Base-by-base conservation (phyloP, 305 asterid species). In the Solanum aculeatissimum region DNA sequence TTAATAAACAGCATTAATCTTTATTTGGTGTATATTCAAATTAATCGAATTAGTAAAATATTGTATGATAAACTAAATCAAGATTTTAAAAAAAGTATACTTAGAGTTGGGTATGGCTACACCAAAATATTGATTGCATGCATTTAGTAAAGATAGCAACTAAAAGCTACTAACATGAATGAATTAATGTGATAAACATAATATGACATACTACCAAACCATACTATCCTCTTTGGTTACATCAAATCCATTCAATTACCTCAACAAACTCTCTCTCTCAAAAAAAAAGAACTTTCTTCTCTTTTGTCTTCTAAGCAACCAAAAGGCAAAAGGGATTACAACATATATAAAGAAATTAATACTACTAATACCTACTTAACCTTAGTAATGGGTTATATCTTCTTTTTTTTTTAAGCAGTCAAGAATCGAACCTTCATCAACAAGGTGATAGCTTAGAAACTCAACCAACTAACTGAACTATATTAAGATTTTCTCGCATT, bases 81-180 rank as follows among this genome's bases (percentile, higher is more conserved):
- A 71, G 12, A 14, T 6, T 19, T 2, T 3, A 4, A 1, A 69
- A 68, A 62, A 71, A 6, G 32, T 42, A 21, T 42, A 12, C 55
- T 43, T n/a, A 43, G 4, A 21, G 38, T 9, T 43, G 40, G 6
- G 25, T 82, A n/a, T n/a, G 7, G 18, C 49, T 82, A 47, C 16
- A 66, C 55, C 80, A 65, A 82, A 18, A 70, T 82, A 75, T 82
- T 82, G 35, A 82, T 82, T 82, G 63, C 78, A 63, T 63, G 85
- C 80, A 82, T 66, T 82, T 49, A 66, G 38, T 66, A 82, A 66
- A 45, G 65, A 65, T 10, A 45, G 78, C 62, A 82, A 63, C 78
- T 2, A 60, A 81, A 43, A 45, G 47, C 49, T 62, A 54, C 60
- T 63, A 82, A 63, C 74, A 16, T 63, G 43, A 82, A 81, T 82